These are phyloP conservation scores for Rhinocladiella mackenziei DNA, from an alignment of 2,329 filamentous ascomycete species.

Conservation along the genomic window DNA sequence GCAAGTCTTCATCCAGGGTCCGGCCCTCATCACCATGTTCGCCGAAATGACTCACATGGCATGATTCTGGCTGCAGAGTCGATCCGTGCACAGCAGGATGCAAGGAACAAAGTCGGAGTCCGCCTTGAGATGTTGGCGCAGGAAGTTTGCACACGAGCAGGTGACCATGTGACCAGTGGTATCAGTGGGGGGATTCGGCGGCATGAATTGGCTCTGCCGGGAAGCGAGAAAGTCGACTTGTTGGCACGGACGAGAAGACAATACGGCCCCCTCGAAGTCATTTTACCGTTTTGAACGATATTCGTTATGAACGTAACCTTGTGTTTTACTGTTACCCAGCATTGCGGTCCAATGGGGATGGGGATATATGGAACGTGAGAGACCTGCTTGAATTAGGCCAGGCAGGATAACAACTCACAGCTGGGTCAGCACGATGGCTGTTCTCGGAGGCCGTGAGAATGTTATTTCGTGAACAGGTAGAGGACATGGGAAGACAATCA, in stretches of 20 bases:
- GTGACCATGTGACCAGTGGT: no score
- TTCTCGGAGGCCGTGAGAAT: no score
- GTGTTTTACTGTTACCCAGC: not conserved
- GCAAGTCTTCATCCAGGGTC: slow-evolving; percentile 8
- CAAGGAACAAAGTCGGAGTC: slow-evolving; percentile 11
- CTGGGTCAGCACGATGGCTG: not conserved
- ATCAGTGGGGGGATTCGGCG: no score
- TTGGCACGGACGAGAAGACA: slow-evolving; percentile 1
- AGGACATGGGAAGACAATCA: not conserved
- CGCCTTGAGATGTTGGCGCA: slow-evolving; percentile 7
- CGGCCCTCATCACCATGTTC: slow-evolving; percentile 6
- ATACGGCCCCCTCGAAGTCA: not conserved
- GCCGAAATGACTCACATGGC: slow-evolving; percentile 18
- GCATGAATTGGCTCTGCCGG: no score
- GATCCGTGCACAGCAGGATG: slow-evolving; percentile 20
- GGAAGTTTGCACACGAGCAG: slow-evolving; percentile 1
- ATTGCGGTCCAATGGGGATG: no score
- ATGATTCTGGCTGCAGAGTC: slow-evolving; percentile 12
- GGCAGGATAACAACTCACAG: not conserved
- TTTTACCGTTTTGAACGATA: not conserved
- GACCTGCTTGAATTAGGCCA: not conserved
- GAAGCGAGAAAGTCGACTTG: no score
- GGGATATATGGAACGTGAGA: no score
- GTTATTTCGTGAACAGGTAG: not conserved
- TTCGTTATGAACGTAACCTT: not conserved